These are phyloP conservation scores for Nakazawaea wyomingensis DNA, from an alignment of 805 yeast genomes.

Conservation along the genomic window DNA sequence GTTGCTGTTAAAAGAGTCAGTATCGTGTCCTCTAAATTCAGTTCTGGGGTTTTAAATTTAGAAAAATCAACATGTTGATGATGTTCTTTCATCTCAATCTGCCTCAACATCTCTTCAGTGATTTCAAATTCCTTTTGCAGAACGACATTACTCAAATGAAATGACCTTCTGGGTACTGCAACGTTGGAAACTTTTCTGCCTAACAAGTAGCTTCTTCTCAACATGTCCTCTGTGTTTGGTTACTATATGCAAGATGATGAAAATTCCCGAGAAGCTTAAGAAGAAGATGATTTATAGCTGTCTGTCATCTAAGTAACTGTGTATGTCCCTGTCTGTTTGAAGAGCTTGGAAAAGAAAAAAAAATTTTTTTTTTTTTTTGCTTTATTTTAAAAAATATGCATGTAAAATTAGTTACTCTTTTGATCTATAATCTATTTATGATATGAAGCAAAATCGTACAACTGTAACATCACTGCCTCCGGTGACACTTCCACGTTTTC, in stretches of 20 bases:
- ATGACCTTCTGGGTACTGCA: constrained; percentile 1
- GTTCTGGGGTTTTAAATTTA: background rate
- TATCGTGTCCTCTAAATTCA: background rate
- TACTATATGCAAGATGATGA: background rate
- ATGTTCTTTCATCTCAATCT: background rate
- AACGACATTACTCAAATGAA: background rate
- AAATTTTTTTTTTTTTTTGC: constrained; percentile 1
- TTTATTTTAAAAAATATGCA: too few species aligned
- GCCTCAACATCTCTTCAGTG: constrained; percentile 4
- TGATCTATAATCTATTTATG: constrained; percentile 7
- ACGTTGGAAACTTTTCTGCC: too few species aligned
- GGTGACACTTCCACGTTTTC: background rate
- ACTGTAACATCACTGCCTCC: background rate
- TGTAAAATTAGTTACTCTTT: too few species aligned
- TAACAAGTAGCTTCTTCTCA: too few species aligned
- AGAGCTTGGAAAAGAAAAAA: background rate
- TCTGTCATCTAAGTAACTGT: too few species aligned
- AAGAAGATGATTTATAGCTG: too few species aligned
- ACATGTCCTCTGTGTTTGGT: background rate
- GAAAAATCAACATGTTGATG: background rate
- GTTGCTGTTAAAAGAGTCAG: background rate
- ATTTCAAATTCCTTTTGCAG: constrained; percentile 4
- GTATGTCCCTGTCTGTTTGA: too few species aligned
- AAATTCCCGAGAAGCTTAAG: background rate
- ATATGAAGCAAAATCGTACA: constrained; percentile 10